Conservation (phyloP, 2,329 filamentous ascomycete species). For the Epichloe coenophiala region DNA sequence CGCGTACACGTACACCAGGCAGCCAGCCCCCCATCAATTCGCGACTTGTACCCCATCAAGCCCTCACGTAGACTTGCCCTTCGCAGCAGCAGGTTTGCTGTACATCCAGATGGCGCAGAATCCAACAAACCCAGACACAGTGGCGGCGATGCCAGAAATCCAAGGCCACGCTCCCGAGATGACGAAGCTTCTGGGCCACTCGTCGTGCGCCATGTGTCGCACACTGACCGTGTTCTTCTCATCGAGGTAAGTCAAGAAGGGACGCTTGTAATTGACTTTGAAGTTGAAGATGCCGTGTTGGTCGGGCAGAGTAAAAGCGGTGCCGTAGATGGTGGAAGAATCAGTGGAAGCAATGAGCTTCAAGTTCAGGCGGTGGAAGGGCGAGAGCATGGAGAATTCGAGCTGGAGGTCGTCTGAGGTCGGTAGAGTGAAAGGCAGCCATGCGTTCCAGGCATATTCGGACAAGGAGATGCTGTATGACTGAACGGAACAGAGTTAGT, state of each 20-base stretch:
- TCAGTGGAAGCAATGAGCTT: constrained; percentile 37
- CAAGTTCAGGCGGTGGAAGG: constrained; percentile 81
- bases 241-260: constrained; percentile 77
- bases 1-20: too few relatives aligned
- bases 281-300: constrained; percentile 99
- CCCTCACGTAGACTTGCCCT: constrained; percentile 18
- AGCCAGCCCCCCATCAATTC: neutral
- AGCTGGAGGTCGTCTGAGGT: constrained; percentile 68
- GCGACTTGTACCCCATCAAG: neutral
- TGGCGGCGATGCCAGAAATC: constrained; percentile 77
- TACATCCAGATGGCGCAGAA: constrained; percentile 87
- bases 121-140: constrained; percentile 67
- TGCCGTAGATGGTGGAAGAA: constrained; percentile 60
- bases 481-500: constrained; percentile 27
- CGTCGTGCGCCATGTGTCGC: constrained; percentile 91
- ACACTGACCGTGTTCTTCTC: constrained; percentile 94
- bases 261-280: constrained; percentile 90
- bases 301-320: constrained; percentile 73
- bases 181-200: constrained; percentile 81
- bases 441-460: constrained; percentile 66
- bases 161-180: constrained; percentile 91
- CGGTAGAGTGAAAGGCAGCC: constrained; percentile 59
- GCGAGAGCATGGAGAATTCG: constrained; percentile 97
- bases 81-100: constrained; percentile 31
- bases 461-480: constrained; percentile 80